Percentiles rank a stretch among this genome's conserved stretches.
These are phyloP conservation scores for Massarina eburnea DNA, from an alignment of 2,329 filamentous ascomycete genomes.

Conservation along the genomic window DNA sequence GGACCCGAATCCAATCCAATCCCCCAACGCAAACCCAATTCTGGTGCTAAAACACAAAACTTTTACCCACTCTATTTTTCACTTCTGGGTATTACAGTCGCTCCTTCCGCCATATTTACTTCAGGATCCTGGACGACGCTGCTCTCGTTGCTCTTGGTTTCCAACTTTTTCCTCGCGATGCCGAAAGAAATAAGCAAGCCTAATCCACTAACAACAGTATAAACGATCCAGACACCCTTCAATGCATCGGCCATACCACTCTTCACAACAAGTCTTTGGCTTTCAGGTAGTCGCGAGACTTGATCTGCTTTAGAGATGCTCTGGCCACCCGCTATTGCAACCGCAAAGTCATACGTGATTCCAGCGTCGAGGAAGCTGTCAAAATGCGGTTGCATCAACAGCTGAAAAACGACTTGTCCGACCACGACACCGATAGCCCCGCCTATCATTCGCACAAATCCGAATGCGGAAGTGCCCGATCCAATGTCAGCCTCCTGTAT, in stretches of 20 bases:
- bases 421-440: slow-evolving; percentile 53
- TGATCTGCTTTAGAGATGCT: slow-evolving; percentile 34
- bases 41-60: neutral
- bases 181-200: slow-evolving; percentile 37
- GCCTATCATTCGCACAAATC: slow-evolving; percentile 50
- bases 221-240: slow-evolving; percentile 56
- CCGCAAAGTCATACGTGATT: slow-evolving; percentile 19
- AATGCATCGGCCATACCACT: slow-evolving; percentile 47
- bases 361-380: slow-evolving; percentile 21
- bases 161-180: slow-evolving; percentile 34
- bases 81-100: neutral
- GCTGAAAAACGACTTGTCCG: slow-evolving; percentile 55
- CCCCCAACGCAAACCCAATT: neutral
- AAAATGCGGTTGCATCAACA: slow-evolving; percentile 57
- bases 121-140: neutral
- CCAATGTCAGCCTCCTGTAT: slow-evolving; percentile 57
- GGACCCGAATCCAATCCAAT: no score
- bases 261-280: slow-evolving; percentile 43
- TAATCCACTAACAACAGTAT: slow-evolving; percentile 44
- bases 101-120: neutral
- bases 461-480: slow-evolving; percentile 54
- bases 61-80: neutral
- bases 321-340: slow-evolving; percentile 30
- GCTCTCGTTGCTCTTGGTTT: neutral
- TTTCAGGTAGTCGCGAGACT: slow-evolving; percentile 21